Evolutionary conservation across 768 basidiomycete genomes (phyloP).

Genomic region (Kwoniella bestiolae): DNA sequence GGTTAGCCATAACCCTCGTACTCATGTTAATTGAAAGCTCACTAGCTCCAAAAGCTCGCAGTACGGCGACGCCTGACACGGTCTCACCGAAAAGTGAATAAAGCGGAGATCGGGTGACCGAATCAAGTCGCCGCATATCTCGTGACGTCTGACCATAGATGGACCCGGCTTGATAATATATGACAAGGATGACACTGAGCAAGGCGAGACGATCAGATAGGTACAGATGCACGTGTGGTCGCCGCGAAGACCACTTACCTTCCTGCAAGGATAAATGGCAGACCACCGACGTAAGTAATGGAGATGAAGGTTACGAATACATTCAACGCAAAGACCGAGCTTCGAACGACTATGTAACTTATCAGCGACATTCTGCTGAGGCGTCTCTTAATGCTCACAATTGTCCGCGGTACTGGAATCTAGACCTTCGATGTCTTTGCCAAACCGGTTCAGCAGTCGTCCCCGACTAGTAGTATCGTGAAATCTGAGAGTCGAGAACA

Average conservation of each 20-base stretch:
- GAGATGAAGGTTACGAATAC: conserved; percentile 72
- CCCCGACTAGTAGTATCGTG: conserved; percentile 90
- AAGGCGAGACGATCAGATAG: background rate
- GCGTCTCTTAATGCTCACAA: conserved; percentile 64
- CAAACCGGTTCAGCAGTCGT: conserved; percentile 60
- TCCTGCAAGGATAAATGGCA: conserved; percentile 70
- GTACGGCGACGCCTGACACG: conserved; percentile 62
- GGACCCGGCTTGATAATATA: conserved; percentile 60
- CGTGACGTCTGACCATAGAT: conserved; percentile 84
- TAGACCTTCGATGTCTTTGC: conserved; percentile 84
- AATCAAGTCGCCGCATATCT: conserved; percentile 59
- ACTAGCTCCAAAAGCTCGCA: conserved; percentile 86
- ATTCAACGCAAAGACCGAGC: conserved; percentile 71
- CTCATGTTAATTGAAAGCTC: conserved; percentile 43
- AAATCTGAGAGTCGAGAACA: conserved; percentile 88
- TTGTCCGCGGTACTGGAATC: conserved; percentile 83
- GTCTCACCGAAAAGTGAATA: conserved; percentile 65
- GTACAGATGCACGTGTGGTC: background rate
- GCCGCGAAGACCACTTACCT: too few relatives aligned
- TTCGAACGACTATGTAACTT: conserved; percentile 59
- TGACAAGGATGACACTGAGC: conserved; percentile 40
- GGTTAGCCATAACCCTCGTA: conserved; percentile 4
- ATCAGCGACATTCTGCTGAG: background rate
- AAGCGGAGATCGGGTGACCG: conserved; percentile 62
- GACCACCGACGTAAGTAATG: conserved; percentile 77